These are phyloP conservation scores for Pelagomonas calceolata DNA, from an alignment of 108 stramenopile genomes.

Conservation along the genomic window DNA sequence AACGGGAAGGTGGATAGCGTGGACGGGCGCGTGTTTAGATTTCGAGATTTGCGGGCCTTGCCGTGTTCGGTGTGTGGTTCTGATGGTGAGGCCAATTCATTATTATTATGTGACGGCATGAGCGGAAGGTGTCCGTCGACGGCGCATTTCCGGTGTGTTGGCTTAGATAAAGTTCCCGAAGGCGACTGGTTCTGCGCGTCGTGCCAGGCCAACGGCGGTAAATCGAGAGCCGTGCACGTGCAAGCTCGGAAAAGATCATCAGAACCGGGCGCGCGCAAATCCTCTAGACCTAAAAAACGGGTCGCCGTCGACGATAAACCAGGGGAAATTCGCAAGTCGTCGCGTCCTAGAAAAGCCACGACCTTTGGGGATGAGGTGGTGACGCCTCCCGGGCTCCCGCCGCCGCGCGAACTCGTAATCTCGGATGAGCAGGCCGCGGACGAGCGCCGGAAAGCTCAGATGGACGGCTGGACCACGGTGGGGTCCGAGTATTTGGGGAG, in stretches of 20 bases:
- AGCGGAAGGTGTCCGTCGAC: neutral
- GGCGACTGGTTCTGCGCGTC: neutral
- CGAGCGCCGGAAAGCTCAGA: too few species aligned
- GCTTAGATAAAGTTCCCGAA: neutral
- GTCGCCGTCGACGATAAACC: too few species aligned
- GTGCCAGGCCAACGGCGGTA: neutral
- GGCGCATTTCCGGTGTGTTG: neutral
- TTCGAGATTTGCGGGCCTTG: neutral
- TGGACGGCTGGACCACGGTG: neutral
- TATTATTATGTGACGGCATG: neutral
- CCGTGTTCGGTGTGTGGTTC: neutral
- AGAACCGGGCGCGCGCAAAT: too few species aligned
- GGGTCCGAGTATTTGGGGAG: neutral
- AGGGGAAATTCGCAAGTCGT: too few species aligned
- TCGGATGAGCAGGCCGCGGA: too few species aligned
- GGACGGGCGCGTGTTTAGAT: neutral
- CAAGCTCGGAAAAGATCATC: too few species aligned
- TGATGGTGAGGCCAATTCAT: neutral
- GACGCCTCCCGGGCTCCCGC: too few species aligned
- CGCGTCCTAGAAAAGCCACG: too few species aligned
- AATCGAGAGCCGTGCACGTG: too few species aligned
- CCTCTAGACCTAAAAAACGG: too few species aligned
- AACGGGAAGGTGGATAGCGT: neutral
- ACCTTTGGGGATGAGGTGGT: too few species aligned
- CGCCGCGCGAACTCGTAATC: too few species aligned